Evolutionary conservation across 768 basidiomycete species (phyloP).

Genomic region (Trametes cubensis): DNA sequence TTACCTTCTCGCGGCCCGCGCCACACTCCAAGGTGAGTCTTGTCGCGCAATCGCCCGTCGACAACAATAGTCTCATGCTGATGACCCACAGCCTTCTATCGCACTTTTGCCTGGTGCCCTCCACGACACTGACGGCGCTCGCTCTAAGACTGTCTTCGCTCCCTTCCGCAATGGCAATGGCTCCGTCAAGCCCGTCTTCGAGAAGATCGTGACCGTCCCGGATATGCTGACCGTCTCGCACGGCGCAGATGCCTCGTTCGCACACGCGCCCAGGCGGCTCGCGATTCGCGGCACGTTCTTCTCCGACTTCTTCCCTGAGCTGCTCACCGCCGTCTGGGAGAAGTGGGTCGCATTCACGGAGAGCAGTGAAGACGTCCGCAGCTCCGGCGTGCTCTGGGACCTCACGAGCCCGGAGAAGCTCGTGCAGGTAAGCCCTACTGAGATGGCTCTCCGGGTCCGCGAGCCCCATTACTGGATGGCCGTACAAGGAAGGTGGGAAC

Average conservation of each 20-base stretch:
- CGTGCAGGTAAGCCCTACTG: slow-evolving; percentile 5
- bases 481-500: slow-evolving; percentile 25
- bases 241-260: slow-evolving; percentile 22
- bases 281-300: slow-evolving; percentile 25
- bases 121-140: slow-evolving; percentile 21
- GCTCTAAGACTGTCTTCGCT: slow-evolving; percentile 20
- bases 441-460: slow-evolving; percentile 21
- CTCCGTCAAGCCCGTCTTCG: slow-evolving; percentile 18
- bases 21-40: slow-evolving; percentile 24
- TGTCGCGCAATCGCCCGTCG: no score
- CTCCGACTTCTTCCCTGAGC: slow-evolving; percentile 21
- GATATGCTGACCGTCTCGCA: slow-evolving; percentile 23
- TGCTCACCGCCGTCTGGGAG: slow-evolving; percentile 21
- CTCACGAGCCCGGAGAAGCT: slow-evolving; percentile 20
- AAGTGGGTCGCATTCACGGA: slow-evolving; percentile 26
- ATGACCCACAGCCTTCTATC: slow-evolving; percentile 18
- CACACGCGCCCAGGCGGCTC: slow-evolving; percentile 20
- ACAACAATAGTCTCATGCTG: no score
- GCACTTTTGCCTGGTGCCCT: slow-evolving; percentile 14
- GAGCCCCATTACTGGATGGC: slow-evolving; percentile 29
- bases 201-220: slow-evolving; percentile 18
- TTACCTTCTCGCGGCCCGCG: slow-evolving; percentile 24
- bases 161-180: slow-evolving; percentile 22
- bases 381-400: slow-evolving; percentile 24
- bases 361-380: slow-evolving; percentile 18